Evolutionary conservation across 2,329 filamentous ascomycete genomes (phyloP).

Genomic region (Triangularia verruculosa): DNA sequence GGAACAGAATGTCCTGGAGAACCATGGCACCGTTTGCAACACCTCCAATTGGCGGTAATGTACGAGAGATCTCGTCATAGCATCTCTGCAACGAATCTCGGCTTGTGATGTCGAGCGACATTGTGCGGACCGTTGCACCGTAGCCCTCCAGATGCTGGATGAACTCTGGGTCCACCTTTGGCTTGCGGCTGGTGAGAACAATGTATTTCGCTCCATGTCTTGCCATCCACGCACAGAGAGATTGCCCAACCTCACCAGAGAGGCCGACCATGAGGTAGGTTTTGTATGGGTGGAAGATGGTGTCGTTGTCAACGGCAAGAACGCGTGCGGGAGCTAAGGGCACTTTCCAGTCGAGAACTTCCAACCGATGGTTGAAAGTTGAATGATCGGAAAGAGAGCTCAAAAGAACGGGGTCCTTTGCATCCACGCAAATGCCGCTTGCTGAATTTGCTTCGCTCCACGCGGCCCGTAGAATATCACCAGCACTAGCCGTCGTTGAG

Average conservation of each 20-base stretch:
- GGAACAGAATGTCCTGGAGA: constrained; percentile 36
- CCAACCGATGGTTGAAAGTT: not conserved
- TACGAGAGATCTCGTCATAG: not conserved
- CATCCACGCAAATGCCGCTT: no score
- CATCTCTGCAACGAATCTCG: not conserved
- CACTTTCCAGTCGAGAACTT: not conserved
- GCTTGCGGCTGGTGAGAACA: constrained; percentile 39
- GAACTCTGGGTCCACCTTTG: constrained; percentile 10
- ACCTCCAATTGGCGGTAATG: constrained; percentile 34
- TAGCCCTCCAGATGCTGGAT: not conserved
- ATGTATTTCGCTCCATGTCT: constrained; percentile 36
- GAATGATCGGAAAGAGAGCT: not conserved
- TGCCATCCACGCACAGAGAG: constrained; percentile 41
- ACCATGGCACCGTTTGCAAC: constrained; percentile 46
- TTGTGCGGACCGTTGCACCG: not conserved
- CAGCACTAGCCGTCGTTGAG: no score
- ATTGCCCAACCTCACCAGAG: constrained; percentile 35
- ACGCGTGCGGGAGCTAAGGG: not conserved
- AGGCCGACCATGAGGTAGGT: constrained; percentile 37
- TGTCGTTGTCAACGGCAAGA: not conserved
- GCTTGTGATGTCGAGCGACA: not conserved
- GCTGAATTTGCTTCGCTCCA: no score
- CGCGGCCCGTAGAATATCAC: no score
- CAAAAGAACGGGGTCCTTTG: no score
- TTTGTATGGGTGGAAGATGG: constrained; percentile 26